Evolutionary conservation across 140 eudicot species (phyloP).

Genomic region (Senecio squalidus): DNA sequence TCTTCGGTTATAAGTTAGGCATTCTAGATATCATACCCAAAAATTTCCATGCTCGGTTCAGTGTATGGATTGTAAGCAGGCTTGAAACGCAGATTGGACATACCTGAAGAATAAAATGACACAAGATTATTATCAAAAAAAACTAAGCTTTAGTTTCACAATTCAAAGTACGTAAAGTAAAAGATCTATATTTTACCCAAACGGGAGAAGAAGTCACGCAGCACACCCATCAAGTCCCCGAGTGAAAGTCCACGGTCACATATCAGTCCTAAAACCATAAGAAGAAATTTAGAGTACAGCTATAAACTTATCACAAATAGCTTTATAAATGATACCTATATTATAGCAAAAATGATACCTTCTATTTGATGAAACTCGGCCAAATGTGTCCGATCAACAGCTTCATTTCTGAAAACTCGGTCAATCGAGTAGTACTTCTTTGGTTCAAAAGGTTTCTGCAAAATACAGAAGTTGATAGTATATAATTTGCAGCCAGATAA

Average conservation of each 20-base stretch:
- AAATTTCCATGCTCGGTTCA: conserved; percentile 99
- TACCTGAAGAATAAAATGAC: conserved; percentile 45
- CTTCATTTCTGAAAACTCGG: conserved; percentile 96
- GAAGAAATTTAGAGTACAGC: no score
- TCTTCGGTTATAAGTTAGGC: not conserved
- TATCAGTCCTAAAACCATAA: conserved; percentile 58
- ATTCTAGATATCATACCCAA: conserved; percentile 42
- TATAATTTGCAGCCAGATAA: conserved; percentile 7
- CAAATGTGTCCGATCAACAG: conserved; percentile 93
- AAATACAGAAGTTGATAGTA: not conserved
- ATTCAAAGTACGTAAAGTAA: not conserved
- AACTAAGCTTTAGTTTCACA: not conserved
- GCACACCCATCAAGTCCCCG: conserved; percentile 92
- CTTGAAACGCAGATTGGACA: conserved; percentile 64
- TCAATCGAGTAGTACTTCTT: conserved; percentile 73
- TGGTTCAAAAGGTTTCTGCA: conserved; percentile 73
- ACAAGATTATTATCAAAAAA: not conserved
- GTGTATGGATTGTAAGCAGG: conserved; percentile 99
- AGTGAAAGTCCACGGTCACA: conserved; percentile 90
- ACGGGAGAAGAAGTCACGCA: conserved; percentile 83
- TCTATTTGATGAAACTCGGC: conserved; percentile 99
- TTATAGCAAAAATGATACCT: conserved; percentile 47
- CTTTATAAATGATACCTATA: no score
- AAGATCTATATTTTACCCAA: conserved; percentile 41
- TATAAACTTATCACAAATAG: no score